A percentile compares a stretch with the other conserved stretches of the same genome.
Conservation (phyloP, 2,329 filamentous ascomycete genomes). For the Aspergillus fructus region DNA sequence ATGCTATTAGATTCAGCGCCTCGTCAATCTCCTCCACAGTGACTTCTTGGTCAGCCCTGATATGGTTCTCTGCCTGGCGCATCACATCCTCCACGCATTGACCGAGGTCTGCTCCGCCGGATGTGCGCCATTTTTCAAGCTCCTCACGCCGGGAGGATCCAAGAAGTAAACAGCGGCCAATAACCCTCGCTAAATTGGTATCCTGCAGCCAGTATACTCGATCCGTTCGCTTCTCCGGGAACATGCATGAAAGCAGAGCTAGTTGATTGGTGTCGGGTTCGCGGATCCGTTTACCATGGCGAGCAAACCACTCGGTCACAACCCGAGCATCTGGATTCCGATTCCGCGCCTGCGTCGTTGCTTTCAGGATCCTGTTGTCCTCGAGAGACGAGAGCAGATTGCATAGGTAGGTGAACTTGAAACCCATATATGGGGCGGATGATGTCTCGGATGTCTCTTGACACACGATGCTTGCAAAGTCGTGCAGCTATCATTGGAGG, state of each 20-base stretch:
- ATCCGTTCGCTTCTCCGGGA: conserved; percentile 74
- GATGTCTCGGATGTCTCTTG: background rate
- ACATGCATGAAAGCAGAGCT: conserved; percentile 71
- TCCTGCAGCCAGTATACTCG: conserved; percentile 72
- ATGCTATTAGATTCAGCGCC: conserved; percentile 65
- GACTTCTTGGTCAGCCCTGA: conserved; percentile 45
- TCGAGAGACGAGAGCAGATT: conserved; percentile 71
- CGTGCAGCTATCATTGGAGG: background rate
- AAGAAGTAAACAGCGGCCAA: conserved; percentile 66
- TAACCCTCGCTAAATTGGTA: conserved; percentile 61
- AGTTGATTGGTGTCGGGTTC: conserved; percentile 56
- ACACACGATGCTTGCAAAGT: background rate
- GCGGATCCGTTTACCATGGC: conserved; percentile 60
- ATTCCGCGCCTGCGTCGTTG: conserved; percentile 27
- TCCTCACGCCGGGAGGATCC: conserved; percentile 61
- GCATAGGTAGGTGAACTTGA: conserved; percentile 68
- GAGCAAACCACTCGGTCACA: conserved; percentile 67
- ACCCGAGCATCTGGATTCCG: conserved; percentile 41
- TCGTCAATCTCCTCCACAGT: conserved; percentile 72
- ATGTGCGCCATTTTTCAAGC: conserved; percentile 61
- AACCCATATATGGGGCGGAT: conserved; percentile 36
- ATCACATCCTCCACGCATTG: conserved; percentile 69
- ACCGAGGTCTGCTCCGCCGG: conserved; percentile 66
- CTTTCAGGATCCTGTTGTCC: conserved; percentile 40
- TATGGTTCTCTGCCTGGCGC: conserved; percentile 54